Base-by-base conservation (phyloP, 805 yeast genomes). In the Ogataea minuta region DNA sequence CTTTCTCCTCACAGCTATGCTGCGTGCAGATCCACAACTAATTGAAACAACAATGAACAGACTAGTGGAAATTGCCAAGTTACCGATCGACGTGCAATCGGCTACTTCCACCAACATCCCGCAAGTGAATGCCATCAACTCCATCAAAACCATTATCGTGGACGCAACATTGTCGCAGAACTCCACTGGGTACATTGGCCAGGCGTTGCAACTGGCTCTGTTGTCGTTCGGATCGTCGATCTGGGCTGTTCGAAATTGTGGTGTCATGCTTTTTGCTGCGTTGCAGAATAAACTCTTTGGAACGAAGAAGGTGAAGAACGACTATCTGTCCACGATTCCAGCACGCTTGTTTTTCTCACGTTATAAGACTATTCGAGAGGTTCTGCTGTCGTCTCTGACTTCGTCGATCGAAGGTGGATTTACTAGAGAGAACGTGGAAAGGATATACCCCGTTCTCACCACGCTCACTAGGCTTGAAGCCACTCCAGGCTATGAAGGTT, bases 211-310 rank as follows among this genome's bases (percentile, higher is more conserved):
- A 17, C 58, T 86, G 14, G 70, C 95, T 0, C 68, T 93, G 29
- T 52, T 63, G 2, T 72, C 79, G 24, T 87, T 91, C 60, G 70
- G 76, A 1, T 77, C 85, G 2, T 65, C 71, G 2, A 68, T 79
- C 16, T 91, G 98, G 98, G 79, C 95, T 0, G 73, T 91, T 19
- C 72, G 96, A 55, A 91, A 91, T 57, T 87, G 97, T 60, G 88
- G 95, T 0, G 84, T 90, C 13, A 93, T 91, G 98, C 68, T 91
- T 28, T 91, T 89, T 58, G 81, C 95, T 1, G 80, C 95, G 0
- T 62, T 91, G 28, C 93, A 87, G 53, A 83, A 81, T 43, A 71
- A 91, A 44, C 55, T 93, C 4, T 90, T 91, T 62, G 95, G 95
- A 2, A 74, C 71, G 10, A 70, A 69, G 31, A 66, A 68, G 38